A percentile compares a stretch with the other conserved stretches of the same genome.
Conservation (phyloP, 2,329 filamentous ascomycete species). For the Pseudogymnoascus destructans region DNA sequence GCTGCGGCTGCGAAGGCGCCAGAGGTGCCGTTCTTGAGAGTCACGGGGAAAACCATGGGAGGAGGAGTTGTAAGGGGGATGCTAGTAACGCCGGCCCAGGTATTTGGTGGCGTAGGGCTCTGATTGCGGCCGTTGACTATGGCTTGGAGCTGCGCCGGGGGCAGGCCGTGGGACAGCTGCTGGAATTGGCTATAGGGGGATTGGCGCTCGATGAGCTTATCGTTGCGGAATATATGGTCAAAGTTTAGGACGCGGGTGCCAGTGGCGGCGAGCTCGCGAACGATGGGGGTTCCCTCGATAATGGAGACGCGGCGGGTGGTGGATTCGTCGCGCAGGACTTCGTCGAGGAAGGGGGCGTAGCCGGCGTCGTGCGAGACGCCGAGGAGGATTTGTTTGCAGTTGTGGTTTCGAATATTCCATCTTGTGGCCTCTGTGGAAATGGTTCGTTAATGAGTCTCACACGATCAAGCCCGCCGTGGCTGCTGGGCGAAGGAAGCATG, state of each 20-base stretch:
- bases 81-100: constrained; percentile 25
- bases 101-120: constrained; percentile 15
- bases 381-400: constrained; percentile 48
- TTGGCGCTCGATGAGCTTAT: constrained; percentile 35
- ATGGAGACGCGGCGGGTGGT: constrained; percentile 36
- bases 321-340: constrained; percentile 35
- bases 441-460: constrained; percentile 13
- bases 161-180: constrained; percentile 6
- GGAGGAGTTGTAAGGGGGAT: constrained; percentile 17
- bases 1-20: constrained; percentile 12
- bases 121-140: constrained; percentile 11
- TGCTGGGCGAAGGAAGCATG: not conserved
- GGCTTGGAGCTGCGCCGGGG: not conserved
- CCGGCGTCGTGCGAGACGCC: constrained; percentile 49
- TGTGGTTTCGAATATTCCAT: constrained; percentile 46
- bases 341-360: constrained; percentile 46
- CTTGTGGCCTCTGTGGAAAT: constrained; percentile 27
- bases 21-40: constrained; percentile 15
- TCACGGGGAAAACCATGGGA: constrained; percentile 12
- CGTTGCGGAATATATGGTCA: constrained; percentile 39
- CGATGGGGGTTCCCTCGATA: constrained; percentile 39
- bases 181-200: constrained; percentile 16
- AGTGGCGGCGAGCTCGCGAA: constrained; percentile 36
- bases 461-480: not conserved
- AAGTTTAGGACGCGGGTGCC: constrained; percentile 36